Evolutionary conservation across 106 monocot species (phyloP), one percentile per base, ranked within the genome.

Genomic region (Amphibolis antarctica): DNA sequence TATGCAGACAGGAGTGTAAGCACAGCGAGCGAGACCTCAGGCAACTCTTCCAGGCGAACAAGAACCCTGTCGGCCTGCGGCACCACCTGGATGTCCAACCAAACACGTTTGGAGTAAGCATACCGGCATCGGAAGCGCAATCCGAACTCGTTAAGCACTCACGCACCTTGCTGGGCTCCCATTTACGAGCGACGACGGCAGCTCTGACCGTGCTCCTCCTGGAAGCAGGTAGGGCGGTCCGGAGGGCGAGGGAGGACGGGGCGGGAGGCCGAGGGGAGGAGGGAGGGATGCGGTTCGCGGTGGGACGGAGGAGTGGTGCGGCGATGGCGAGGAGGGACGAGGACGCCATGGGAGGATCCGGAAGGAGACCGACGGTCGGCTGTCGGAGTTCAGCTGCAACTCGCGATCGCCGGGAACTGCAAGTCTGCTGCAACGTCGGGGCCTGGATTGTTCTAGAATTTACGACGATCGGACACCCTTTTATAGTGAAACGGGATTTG

Each of bases 61-160:
- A 98, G 88, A 21, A 98, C 98, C 74, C 91, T 66, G 62, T 98
- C 98, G 48, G 79, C 82, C 44, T 91, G 98, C n/a, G 98, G 98
- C 62, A 69, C 79, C 5, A 98, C 83, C 96, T 98, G 76, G 53
- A 50, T 31, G 29, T 52, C 19, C 57, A 60, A 46, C 50, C 42
- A 74, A 60, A 60, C 47, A 12, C 51, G n/a, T 44, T 28, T 20
- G 51, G 3, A 4, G 17, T 10, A 11, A 22, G 29, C 46, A 53
- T 17, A 28, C 14, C 21, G 18, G n/a, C 6, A 21, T 26, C 15
- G 25, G 6, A 7, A 57, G 23, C 20, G 7, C 24, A 27, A 18
- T 13, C 12, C 5, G n/a, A n/a, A n/a, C n/a, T n/a, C 50, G 42
- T 46, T 27, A 28, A 44, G 44, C 19, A 46, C 26, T 13, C 17